Evolutionary conservation across 164 flowering plant species (phyloP).

Genomic region (Macadamia tetraphylla): DNA sequence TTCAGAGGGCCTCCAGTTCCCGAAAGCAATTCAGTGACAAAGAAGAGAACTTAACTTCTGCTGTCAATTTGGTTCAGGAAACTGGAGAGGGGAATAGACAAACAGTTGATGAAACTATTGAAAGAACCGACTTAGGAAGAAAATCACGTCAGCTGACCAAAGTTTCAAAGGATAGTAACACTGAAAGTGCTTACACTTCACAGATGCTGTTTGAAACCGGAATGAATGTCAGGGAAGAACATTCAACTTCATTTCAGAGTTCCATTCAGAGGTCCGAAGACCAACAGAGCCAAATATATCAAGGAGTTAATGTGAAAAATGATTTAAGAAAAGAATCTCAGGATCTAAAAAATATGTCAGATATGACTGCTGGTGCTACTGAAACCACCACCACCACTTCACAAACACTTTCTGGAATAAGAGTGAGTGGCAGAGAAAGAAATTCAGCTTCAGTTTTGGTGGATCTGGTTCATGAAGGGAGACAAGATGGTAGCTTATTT

Average conservation of each 20-base stretch:
- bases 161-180: constrained; percentile 20
- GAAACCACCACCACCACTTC: constrained; percentile 6
- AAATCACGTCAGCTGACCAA: constrained; percentile 19
- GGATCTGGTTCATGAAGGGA: constrained; percentile 15
- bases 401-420: constrained; percentile 21
- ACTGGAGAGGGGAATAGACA: constrained; percentile 17
- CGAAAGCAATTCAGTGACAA: constrained; percentile 20
- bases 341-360: constrained; percentile 21
- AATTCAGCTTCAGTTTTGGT: constrained; percentile 14
- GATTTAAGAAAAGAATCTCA: constrained; percentile 24
- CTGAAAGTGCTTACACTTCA: constrained; percentile 22
- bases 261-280: constrained; percentile 24
- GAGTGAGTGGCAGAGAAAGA: constrained; percentile 19
- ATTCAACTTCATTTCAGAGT: constrained; percentile 12
- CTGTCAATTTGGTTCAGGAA: constrained; percentile 16
- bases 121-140: constrained; percentile 17
- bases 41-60: constrained; percentile 21
- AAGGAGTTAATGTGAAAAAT: constrained; percentile 10
- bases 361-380: constrained; percentile 17
- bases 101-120: constrained; percentile 3
- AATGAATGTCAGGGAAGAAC: constrained; percentile 28
- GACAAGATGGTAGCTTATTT: constrained; percentile 12
- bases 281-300: constrained; percentile 20
- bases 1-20: constrained; percentile 19
- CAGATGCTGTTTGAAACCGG: constrained; percentile 26